phyloP scores from a whole-genome alignment of 768 basidiomycete species.

The Hericium rajendrae region DNA sequence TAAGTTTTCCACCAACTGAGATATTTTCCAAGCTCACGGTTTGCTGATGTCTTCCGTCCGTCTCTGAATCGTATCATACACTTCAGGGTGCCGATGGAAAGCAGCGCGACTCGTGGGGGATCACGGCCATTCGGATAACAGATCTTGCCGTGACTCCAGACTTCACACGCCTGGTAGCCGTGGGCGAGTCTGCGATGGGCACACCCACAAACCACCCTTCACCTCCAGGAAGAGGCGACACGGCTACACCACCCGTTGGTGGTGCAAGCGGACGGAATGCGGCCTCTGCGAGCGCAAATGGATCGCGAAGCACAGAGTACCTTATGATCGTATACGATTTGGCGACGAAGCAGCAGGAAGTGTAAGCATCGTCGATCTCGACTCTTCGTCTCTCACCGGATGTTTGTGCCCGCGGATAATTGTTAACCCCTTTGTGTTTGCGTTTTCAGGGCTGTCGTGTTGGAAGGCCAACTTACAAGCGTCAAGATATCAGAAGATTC shows the following conservation, averaged over 20 bases:
- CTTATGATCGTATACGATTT: constrained; percentile 74
- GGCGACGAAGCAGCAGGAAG: constrained; percentile 51
- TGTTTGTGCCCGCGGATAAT: background rate
- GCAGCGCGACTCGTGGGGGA: constrained; percentile 58
- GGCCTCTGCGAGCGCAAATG: constrained; percentile 21
- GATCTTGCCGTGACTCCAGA: constrained; percentile 86
- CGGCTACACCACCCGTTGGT: constrained; percentile 14
- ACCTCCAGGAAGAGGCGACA: constrained; percentile 11
- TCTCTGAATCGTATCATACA: constrained; percentile 2
- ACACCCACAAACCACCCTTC: constrained; percentile 3
- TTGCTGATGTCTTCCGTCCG: constrained; percentile 3
- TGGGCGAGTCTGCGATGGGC: constrained; percentile 52
- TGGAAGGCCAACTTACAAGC: constrained; percentile 80
- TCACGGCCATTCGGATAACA: constrained; percentile 68
- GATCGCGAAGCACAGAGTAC: constrained; percentile 35
- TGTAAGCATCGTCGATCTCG: constrained; percentile 36
- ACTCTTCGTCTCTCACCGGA: background rate
- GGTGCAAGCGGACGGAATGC: constrained; percentile 16
- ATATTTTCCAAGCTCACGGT: constrained; percentile 5
- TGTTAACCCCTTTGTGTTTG: constrained; percentile 6
- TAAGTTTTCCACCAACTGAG: constrained; percentile 25
- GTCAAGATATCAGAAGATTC: constrained; percentile 83
- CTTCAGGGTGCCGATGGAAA: constrained; percentile 66
- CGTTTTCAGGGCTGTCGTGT: constrained; percentile 43
- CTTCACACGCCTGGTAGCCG: constrained; percentile 71